Conservation (phyloP, 2,329 filamentous ascomycete genomes). For the Pyrenochaeta sp. region DNA sequence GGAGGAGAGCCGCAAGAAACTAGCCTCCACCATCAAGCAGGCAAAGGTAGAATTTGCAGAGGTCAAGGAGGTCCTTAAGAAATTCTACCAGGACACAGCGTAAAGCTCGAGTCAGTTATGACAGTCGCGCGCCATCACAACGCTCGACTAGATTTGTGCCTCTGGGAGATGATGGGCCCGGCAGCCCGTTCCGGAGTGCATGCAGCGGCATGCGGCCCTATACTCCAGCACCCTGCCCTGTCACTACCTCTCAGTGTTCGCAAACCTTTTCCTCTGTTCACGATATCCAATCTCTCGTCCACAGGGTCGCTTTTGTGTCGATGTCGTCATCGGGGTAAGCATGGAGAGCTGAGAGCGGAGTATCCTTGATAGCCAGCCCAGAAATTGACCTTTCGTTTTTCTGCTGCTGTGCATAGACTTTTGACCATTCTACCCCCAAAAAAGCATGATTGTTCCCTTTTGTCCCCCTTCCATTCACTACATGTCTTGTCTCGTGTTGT, state of each 20-base stretch:
- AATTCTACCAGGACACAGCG: constrained; percentile 69
- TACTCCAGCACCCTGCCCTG: constrained; percentile 3
- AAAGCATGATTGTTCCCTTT: constrained; percentile 1
- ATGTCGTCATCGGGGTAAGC: constrained; percentile 19
- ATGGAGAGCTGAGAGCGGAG: constrained; percentile 1
- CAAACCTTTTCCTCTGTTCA: constrained; percentile 9
- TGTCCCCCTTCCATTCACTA: constrained; percentile 1
- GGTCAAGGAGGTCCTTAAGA: constrained; percentile 73
- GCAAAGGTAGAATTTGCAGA: constrained; percentile 81
- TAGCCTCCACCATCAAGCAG: constrained; percentile 72
- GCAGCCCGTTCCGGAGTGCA: constrained; percentile 2
- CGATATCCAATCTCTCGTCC: constrained; percentile 1
- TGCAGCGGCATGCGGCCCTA: constrained; percentile 1
- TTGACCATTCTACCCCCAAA: neutral
- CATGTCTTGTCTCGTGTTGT: constrained; percentile 5
- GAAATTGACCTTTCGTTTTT: constrained; percentile 5
- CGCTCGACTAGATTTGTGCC: constrained; percentile 4
- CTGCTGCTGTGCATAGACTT: constrained; percentile 10
- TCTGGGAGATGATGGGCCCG: neutral
- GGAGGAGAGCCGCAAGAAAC: constrained; percentile 70
- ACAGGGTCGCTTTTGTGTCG: constrained; percentile 4
- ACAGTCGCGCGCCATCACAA: constrained; percentile 9
- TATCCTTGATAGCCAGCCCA: constrained; percentile 11
- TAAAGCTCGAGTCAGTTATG: constrained; percentile 1
- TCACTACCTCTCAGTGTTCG: constrained; percentile 8